phyloP scores from a whole-genome alignment of 116 monocot species.

The Phalaenopsis hybrid region DNA sequence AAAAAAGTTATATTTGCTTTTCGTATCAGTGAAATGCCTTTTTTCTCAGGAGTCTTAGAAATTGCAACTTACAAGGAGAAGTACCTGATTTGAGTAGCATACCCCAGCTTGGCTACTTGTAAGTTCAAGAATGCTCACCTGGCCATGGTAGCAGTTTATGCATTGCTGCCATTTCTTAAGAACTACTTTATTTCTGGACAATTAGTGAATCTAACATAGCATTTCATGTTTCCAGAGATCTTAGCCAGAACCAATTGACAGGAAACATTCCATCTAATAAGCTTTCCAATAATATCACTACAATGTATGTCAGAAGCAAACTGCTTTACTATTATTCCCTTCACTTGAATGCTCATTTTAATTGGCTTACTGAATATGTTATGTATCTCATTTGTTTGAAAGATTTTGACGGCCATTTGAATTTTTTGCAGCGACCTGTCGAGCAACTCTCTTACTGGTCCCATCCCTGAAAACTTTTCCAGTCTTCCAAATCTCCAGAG shows the following conservation, averaged over 20 bases:
- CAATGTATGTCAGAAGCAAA: slow-evolving; percentile 52
- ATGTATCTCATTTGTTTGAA: neutral
- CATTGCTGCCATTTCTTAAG: neutral
- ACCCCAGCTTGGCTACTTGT: slow-evolving; percentile 81
- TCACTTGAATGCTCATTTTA: neutral
- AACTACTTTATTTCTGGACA: neutral
- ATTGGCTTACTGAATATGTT: neutral
- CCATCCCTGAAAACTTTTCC: slow-evolving; percentile 74
- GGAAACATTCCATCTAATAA: slow-evolving; percentile 69
- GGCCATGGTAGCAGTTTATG: neutral
- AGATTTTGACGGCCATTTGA: slow-evolving; percentile 1
- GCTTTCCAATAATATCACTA: slow-evolving; percentile 79
- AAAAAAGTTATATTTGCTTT: neutral
- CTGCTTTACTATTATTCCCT: neutral
- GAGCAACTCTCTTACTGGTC: slow-evolving; percentile 62
- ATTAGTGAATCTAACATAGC: neutral
- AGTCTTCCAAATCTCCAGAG: slow-evolving; percentile 70
- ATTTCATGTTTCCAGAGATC: slow-evolving; percentile 63
- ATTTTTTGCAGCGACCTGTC: slow-evolving; percentile 70
- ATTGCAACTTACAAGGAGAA: slow-evolving; percentile 77
- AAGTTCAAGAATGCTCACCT: slow-evolving; percentile 17
- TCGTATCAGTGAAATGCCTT: neutral
- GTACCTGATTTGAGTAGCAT: slow-evolving; percentile 79
- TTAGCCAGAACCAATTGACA: slow-evolving; percentile 73
- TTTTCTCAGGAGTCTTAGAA: slow-evolving; percentile 77